Conservation (phyloP, 2,329 filamentous ascomycete genomes). For the Aspergillus flavus region DNA sequence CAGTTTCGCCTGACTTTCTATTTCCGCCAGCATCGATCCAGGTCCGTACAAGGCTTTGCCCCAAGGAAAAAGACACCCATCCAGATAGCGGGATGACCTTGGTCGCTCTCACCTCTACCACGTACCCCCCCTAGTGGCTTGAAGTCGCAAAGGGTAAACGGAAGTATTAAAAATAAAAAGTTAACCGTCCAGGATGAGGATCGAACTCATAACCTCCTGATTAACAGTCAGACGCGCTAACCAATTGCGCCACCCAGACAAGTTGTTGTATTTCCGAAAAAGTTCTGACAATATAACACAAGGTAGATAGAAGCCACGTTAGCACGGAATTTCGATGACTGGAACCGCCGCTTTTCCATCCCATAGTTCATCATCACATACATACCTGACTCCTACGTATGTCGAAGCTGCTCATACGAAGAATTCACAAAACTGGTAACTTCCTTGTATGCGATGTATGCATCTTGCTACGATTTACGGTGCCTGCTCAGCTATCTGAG, state of each 20-base stretch:
- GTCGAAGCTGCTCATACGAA: too few species aligned
- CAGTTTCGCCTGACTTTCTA: not conserved
- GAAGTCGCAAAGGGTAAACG: not conserved
- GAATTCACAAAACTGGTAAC: too few species aligned
- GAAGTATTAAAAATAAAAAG: not conserved
- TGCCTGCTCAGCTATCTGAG: too few species aligned
- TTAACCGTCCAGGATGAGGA: not conserved
- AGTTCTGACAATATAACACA: not conserved
- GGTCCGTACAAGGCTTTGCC: not conserved
- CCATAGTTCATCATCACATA: too few species aligned
- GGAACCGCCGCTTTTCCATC: too few species aligned
- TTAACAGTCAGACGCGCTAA: not conserved
- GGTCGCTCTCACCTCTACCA: not conserved
- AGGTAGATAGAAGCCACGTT: not conserved
- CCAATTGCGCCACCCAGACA: not conserved
- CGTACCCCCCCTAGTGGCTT: not conserved
- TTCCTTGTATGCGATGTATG: too few species aligned
- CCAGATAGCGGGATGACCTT: not conserved
- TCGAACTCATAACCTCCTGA: not conserved
- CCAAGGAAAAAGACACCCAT: not conserved
- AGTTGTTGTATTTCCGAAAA: not conserved
- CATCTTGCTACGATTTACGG: too few species aligned
- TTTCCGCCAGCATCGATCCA: not conserved
- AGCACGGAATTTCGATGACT: too few species aligned
- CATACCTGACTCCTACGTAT: too few species aligned